Evolutionary conservation across 177 flowering plant genomes (phyloP).

Genomic region (Tripterygium wilfordii): DNA sequence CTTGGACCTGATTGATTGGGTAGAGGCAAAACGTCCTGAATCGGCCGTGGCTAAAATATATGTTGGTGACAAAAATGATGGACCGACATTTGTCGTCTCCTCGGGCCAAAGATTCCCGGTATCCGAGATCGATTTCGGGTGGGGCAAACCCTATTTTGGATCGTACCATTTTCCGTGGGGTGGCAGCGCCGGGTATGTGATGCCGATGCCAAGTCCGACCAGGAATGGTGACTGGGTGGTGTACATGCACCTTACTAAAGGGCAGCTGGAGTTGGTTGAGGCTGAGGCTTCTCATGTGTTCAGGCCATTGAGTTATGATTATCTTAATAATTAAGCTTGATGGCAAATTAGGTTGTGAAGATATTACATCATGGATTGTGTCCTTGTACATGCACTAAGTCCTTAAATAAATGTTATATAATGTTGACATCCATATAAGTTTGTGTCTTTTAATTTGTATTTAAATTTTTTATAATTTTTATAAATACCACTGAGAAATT

Average conservation of each 20-base stretch:
- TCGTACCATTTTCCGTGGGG: constrained; percentile 70
- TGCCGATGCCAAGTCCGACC: constrained; percentile 58
- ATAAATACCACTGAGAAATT: too few species aligned
- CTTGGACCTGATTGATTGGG: constrained; percentile 63
- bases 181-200: constrained; percentile 50
- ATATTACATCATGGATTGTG: too few species aligned
- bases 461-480: too few species aligned
- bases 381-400: too few species aligned
- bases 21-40: constrained; percentile 56
- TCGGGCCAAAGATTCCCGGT: constrained; percentile 53
- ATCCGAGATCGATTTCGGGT: constrained; percentile 46
- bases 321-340: constrained; percentile 17
- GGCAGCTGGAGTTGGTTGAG: constrained; percentile 39
- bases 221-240: constrained; percentile 61
- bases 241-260: constrained; percentile 35
- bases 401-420: too few species aligned
- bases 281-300: constrained; percentile 28
- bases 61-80: constrained; percentile 21
- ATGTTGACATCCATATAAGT: too few species aligned
- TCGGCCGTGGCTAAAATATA: constrained; percentile 37
- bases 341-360: too few species aligned
- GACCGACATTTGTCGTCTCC: constrained; percentile 56
- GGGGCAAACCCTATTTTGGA: constrained; percentile 52
- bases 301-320: constrained; percentile 28
- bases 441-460: too few species aligned